Evolutionary conservation across 495 filamentous ascomycete species (phyloP).

Genomic region (Aspergillus bertholletiae): DNA sequence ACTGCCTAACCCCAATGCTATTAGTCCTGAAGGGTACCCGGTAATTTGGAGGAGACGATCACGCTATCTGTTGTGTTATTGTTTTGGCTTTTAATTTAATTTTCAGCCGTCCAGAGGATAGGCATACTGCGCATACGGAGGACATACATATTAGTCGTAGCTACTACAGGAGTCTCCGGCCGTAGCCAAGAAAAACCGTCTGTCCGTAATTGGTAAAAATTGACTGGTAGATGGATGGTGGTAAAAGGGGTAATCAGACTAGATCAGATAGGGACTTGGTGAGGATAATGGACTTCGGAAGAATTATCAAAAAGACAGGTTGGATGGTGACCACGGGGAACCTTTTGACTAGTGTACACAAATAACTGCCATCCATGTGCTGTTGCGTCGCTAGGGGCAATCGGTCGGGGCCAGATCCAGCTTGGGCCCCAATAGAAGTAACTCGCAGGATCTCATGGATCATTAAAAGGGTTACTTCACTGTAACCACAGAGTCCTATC

Average conservation of each 20-base stretch:
- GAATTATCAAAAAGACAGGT: not conserved
- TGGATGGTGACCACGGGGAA: not conserved
- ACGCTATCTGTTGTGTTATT: not conserved
- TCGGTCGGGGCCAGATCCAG: constrained; percentile 11
- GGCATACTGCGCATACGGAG: not conserved
- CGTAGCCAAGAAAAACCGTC: no score
- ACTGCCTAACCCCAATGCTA: not conserved
- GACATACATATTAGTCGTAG: not conserved
- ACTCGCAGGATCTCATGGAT: constrained; percentile 2
- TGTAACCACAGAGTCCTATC: not conserved
- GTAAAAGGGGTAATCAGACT: not conserved
- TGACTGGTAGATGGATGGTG: not conserved
- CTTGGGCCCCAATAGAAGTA: constrained; percentile 10
- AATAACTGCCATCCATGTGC: constrained; percentile 5
- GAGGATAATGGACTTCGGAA: no score
- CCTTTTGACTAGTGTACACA: constrained; percentile 3
- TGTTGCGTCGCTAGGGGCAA: constrained; percentile 20
- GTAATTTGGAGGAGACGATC: not conserved
- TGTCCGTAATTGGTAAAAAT: not conserved
- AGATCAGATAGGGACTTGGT: no score
- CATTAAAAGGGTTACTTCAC: not conserved
- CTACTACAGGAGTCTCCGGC: no score
- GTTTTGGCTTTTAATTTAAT: not conserved
- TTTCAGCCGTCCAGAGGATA: not conserved
- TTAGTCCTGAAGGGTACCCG: not conserved